Conservation (phyloP, 331 rosid genomes). For the Malus hybrid region DNA sequence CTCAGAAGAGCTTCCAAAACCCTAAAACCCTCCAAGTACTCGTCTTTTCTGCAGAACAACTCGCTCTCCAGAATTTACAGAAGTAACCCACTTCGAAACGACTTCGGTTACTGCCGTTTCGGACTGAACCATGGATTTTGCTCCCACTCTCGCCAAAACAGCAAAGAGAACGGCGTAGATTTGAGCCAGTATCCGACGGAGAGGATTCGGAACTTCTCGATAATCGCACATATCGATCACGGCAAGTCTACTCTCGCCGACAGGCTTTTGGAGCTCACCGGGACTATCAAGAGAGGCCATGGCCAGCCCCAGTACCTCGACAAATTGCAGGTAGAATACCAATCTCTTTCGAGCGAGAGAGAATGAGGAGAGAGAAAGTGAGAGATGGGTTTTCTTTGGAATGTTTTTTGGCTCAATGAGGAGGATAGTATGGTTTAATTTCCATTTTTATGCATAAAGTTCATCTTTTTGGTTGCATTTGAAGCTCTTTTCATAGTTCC, state of each 20-base stretch:
- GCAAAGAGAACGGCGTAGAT: conserved; percentile 35
- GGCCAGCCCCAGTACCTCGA: conserved; percentile 96
- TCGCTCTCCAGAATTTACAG: conserved; percentile 17
- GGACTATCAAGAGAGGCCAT: conserved; percentile 79
- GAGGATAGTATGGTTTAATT: no score
- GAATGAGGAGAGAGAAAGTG: not conserved
- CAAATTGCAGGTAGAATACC: conserved; percentile 56
- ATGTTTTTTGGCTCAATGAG: not conserved
- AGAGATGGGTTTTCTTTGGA: not conserved
- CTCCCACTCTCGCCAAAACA: conserved; percentile 49
- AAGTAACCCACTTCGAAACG: not conserved
- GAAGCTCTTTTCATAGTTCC: no score
- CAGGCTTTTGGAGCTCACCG: conserved; percentile 84
- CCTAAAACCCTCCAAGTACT: conserved; percentile 34
- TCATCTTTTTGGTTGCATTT: no score
- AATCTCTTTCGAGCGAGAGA: no score
- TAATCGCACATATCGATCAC: conserved; percentile 85
- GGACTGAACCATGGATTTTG: conserved; percentile 38
- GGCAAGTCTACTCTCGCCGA: conserved; percentile 89
- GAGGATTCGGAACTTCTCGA: conserved; percentile 81
- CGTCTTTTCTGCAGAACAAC: conserved; percentile 18
- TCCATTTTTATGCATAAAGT: no score
- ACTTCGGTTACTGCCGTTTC: conserved; percentile 10
- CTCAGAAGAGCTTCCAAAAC: conserved; percentile 43
- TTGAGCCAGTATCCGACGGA: conserved; percentile 59